Percentiles rank a stretch among this genome's conserved stretches.
Evolutionary conservation across 805 yeast genomes (phyloP).

Genomic region (Alloascoidea africana): DNA sequence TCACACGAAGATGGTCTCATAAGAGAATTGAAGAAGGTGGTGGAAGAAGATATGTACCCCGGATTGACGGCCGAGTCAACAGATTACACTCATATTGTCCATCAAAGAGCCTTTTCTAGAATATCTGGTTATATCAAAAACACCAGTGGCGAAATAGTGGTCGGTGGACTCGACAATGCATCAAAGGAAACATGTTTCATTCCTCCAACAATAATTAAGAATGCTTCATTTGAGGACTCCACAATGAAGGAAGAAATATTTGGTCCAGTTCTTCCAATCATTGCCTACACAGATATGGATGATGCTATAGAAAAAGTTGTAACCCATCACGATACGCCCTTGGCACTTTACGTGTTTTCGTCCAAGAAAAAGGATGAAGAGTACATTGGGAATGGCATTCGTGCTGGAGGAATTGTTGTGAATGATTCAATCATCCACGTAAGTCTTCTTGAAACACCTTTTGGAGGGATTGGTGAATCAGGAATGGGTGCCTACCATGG

Average conservation of each 20-base stretch:
- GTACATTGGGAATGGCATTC: slow-evolving; percentile 31
- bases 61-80: slow-evolving; percentile 16
- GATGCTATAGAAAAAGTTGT: slow-evolving; percentile 27
- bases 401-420: slow-evolving; percentile 59
- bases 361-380: slow-evolving; percentile 25
- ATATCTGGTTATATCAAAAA: slow-evolving; percentile 15
- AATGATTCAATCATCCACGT: slow-evolving; percentile 67
- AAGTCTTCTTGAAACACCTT: slow-evolving; percentile 55
- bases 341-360: slow-evolving; percentile 67
- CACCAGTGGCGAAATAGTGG: slow-evolving; percentile 37
- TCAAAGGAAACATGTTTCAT: slow-evolving; percentile 29
- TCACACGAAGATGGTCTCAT: slow-evolving; percentile 37
- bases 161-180: slow-evolving; percentile 26
- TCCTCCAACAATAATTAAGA: slow-evolving; percentile 59
- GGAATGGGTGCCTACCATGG: slow-evolving; percentile 85
- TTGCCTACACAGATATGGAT: slow-evolving; percentile 32
- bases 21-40: slow-evolving; percentile 21
- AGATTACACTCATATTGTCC: slow-evolving; percentile 47
- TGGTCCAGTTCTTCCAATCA: slow-evolving; percentile 73
- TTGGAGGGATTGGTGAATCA: slow-evolving; percentile 82
- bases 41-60: slow-evolving; percentile 30
- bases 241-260: slow-evolving; percentile 67
- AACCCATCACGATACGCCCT: slow-evolving; percentile 51
- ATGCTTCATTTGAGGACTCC: slow-evolving; percentile 50
- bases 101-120: slow-evolving; percentile 34